Evolutionary conservation across 2,329 filamentous ascomycete species (phyloP).

Genomic region (Cordyceps farinosa): DNA sequence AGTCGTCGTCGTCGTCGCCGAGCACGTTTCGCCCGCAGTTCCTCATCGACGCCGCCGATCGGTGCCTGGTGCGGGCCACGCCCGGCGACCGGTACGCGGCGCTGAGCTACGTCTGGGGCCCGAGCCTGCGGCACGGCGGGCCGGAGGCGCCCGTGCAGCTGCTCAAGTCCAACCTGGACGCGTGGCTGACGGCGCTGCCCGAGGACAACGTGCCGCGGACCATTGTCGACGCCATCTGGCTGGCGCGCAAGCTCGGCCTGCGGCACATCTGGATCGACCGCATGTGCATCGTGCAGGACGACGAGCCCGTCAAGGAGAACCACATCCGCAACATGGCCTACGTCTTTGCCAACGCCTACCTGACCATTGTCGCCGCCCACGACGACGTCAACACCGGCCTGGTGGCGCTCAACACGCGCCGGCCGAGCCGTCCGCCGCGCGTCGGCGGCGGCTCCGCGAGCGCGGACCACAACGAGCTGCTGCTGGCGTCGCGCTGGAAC

Average conservation of each 20-base stretch:
- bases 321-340: conserved; percentile 44
- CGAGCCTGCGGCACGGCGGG: conserved; percentile 26
- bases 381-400: conserved; percentile 39
- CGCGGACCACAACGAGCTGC: conserved; percentile 36
- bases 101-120: conserved; percentile 45
- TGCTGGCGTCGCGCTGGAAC: conserved; percentile 38
- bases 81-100: conserved; percentile 40
- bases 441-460: conserved; percentile 20
- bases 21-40: conserved; percentile 38
- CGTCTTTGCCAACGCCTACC: conserved; percentile 42
- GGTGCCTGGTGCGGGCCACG: conserved; percentile 37
- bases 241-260: conserved; percentile 41
- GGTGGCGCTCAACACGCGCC: conserved; percentile 34
- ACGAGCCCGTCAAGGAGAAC: conserved; percentile 36
- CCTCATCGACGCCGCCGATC: conserved; percentile 40
- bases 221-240: conserved; percentile 43
- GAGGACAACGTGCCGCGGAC: conserved; percentile 39
- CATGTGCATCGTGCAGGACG: conserved; percentile 44
- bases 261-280: conserved; percentile 46
- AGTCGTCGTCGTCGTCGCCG: conserved; percentile 21
- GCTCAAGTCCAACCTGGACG: conserved; percentile 35
- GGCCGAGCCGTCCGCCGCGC: conserved; percentile 26
- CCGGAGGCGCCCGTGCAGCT: conserved; percentile 31
- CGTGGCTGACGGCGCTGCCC: conserved; percentile 33
- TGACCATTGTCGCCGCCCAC: conserved; percentile 43